Evolutionary conservation across 2,329 filamentous ascomycete genomes (phyloP).

Genomic region (Knufia petricola): DNA sequence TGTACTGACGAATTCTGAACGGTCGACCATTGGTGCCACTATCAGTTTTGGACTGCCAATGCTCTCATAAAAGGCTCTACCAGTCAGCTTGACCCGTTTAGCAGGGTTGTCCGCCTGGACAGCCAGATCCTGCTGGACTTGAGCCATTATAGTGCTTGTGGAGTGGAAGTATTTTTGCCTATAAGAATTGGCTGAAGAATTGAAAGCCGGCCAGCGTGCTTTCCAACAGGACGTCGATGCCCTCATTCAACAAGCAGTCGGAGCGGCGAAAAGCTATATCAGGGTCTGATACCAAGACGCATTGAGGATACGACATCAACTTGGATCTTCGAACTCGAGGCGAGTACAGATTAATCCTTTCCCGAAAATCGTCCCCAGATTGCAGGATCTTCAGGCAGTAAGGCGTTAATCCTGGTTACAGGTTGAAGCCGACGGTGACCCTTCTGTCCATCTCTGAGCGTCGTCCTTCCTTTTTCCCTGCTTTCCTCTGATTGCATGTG

Average conservation of each 20-base stretch:
- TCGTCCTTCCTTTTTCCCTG: not conserved
- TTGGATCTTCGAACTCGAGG: no score
- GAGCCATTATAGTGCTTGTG: slow-evolving; percentile 12
- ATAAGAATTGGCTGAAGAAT: not conserved
- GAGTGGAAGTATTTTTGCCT: slow-evolving; percentile 1
- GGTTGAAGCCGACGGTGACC: no score
- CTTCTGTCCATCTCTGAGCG: not conserved
- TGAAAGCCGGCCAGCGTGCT: slow-evolving; percentile 7
- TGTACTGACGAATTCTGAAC: slow-evolving; percentile 81
- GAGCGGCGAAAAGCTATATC: no score
- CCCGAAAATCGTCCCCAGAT: no score
- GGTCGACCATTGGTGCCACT: slow-evolving; percentile 94
- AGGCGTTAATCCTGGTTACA: no score
- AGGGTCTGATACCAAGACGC: no score
- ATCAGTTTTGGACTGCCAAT: slow-evolving; percentile 86
- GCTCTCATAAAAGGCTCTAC: slow-evolving; percentile 86
- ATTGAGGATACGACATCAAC: no score
- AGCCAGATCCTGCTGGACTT: slow-evolving; percentile 9
- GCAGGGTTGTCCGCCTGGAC: slow-evolving; percentile 1
- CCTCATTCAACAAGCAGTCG: not conserved
- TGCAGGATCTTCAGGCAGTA: not conserved
- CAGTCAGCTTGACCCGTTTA: slow-evolving; percentile 54
- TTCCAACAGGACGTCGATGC: not conserved
- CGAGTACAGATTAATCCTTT: no score
- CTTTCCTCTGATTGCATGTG: no score